A percentile compares a stretch with the other conserved stretches of the same genome.
phyloP scores from a whole-genome alignment of 768 basidiomycete genomes.

The Mrakia frigida region DNA sequence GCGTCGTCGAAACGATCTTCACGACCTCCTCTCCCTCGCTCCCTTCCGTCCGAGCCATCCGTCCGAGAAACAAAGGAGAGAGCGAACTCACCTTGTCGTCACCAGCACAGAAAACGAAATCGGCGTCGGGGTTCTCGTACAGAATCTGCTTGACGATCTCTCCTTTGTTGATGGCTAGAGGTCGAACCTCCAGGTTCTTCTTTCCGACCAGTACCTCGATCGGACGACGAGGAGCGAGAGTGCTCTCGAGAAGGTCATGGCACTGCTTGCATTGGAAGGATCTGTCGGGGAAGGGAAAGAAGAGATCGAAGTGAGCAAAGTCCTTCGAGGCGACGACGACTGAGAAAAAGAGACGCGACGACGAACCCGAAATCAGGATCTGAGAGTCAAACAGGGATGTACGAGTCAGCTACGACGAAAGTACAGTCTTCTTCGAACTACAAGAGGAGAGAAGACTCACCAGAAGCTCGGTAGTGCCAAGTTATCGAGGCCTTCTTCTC shows the following conservation, averaged over 20 bases:
- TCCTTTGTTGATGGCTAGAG: constrained; percentile 94
- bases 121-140: constrained; percentile 86
- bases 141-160: constrained; percentile 94
- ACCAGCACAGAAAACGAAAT: constrained; percentile 95
- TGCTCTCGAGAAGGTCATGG: constrained; percentile 91
- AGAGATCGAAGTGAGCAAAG: not conserved
- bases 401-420: too few relatives aligned
- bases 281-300: constrained; percentile 44
- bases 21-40: too few relatives aligned
- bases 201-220: constrained; percentile 97
- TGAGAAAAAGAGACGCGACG: constrained; percentile 14
- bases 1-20: too few relatives aligned
- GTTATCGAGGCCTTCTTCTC: constrained; percentile 96
- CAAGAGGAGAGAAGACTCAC: too few relatives aligned
- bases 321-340: not conserved
- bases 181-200: constrained; percentile 96
- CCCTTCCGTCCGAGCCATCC: too few relatives aligned
- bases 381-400: constrained; percentile 37
- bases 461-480: constrained; percentile 80
- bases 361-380: constrained; percentile 96
- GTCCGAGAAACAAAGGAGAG: too few relatives aligned
- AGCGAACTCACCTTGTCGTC: constrained; percentile 74
- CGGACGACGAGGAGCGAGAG: constrained; percentile 82
- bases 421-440: too few relatives aligned
- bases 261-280: constrained; percentile 94